Conservation (phyloP, 768 basidiomycete species). For the Kwoniella sp. region DNA sequence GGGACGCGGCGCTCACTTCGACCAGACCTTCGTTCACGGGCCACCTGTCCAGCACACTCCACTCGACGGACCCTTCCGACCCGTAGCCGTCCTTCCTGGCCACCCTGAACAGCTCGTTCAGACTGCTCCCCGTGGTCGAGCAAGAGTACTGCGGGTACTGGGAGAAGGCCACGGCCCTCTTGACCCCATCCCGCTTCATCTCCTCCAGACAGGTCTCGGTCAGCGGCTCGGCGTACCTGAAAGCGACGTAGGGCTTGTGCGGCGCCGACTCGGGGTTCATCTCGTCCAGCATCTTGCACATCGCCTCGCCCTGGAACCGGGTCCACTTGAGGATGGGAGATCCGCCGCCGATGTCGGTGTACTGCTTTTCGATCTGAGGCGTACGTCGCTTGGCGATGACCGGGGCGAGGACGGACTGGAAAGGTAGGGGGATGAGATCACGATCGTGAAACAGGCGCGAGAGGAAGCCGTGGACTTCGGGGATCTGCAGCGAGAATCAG, state of each 20-base stretch:
- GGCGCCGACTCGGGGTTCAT: constrained; percentile 88
- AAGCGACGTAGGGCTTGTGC: constrained; percentile 92
- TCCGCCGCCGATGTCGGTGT: constrained; percentile 89
- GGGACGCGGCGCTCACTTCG: constrained; percentile 59
- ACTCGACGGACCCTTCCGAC: constrained; percentile 65
- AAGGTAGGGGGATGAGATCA: constrained; percentile 92
- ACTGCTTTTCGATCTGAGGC: constrained; percentile 90
- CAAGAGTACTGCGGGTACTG: constrained; percentile 99
- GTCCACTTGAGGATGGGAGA: constrained; percentile 93
- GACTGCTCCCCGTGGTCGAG: constrained; percentile 92
- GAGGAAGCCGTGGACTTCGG: constrained; percentile 88
- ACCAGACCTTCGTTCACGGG: constrained; percentile 90
- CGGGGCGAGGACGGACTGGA: constrained; percentile 82
- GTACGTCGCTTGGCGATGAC: constrained; percentile 82
- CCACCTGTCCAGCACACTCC: constrained; percentile 99
- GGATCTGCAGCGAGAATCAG: constrained; percentile 57
- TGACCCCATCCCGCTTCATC: constrained; percentile 86
- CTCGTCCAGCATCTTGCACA: constrained; percentile 88
- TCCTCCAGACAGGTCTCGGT: constrained; percentile 75
- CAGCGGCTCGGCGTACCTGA: constrained; percentile 83
- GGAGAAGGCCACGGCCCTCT: constrained; percentile 87
- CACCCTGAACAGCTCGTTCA: constrained; percentile 75
- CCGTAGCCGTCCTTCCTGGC: constrained; percentile 54
- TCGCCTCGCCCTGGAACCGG: constrained; percentile 75
- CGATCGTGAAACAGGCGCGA: constrained; percentile 83